These are phyloP conservation scores for Sarocladium oryzae DNA, from an alignment of 2,329 filamentous ascomycete genomes.

Conservation along the genomic window DNA sequence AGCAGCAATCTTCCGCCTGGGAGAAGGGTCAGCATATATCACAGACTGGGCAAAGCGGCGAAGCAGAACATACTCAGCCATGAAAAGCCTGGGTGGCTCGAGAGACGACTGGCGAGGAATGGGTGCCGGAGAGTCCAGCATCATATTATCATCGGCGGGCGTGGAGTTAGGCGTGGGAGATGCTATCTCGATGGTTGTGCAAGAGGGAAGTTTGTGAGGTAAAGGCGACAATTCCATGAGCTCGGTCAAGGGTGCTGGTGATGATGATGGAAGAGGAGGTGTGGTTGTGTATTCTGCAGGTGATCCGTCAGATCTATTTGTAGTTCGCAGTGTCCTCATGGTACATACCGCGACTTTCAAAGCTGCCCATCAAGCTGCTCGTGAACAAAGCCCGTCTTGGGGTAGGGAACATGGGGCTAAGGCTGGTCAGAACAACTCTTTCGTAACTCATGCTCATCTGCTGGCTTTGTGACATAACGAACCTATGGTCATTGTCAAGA, in stretches of 20 bases:
- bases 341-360: conserved; percentile 28
- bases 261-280: conserved; percentile 76
- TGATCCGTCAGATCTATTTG: conserved; percentile 15
- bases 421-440: conserved; percentile 7
- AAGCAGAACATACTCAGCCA: conserved; percentile 48
- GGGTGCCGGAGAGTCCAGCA: conserved; percentile 51
- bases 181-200: conserved; percentile 57
- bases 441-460: no score
- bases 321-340: not conserved
- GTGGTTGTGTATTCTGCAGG: conserved; percentile 67
- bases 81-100: conserved; percentile 42
- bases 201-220: conserved; percentile 74
- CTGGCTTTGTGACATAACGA: conserved; percentile 34
- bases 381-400: conserved; percentile 35
- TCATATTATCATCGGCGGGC: conserved; percentile 38
- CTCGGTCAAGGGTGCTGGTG: conserved; percentile 65
- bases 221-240: conserved; percentile 92
- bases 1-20: conserved; percentile 59
- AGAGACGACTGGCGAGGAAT: conserved; percentile 39
- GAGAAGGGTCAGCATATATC: conserved; percentile 18
- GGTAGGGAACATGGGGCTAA: conserved; percentile 34
- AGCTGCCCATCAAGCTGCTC: conserved; percentile 28
- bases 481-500: conserved; percentile 81
- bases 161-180: conserved; percentile 63
- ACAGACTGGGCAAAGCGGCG: conserved; percentile 14